Percentiles rank a stretch among this genome's conserved stretches.
Conservation (phyloP, 169 alveolate genomes). For the Toxoplasma gondii region DNA sequence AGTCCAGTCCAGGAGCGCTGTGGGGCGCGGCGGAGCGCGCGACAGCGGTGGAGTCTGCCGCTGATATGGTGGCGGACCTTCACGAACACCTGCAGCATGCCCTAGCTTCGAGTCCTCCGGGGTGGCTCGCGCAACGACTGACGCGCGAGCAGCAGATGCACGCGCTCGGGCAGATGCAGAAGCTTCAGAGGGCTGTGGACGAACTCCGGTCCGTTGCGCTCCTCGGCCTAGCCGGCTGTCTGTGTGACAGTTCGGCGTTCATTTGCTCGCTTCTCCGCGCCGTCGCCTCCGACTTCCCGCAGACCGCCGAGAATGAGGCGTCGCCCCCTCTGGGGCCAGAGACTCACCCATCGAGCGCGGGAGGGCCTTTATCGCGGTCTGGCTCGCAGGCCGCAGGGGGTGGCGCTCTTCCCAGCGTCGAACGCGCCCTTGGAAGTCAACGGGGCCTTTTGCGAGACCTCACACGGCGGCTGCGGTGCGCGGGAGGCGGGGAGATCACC, state of each 20-base stretch:
- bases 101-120: not conserved
- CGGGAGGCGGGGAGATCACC: conserved; percentile 53
- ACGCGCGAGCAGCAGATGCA: conserved; percentile 6
- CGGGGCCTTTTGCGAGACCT: conserved; percentile 34
- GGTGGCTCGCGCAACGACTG: not conserved
- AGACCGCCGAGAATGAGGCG: not conserved
- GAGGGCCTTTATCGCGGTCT: not conserved
- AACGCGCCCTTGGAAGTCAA: conserved; percentile 29
- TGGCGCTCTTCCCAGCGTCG: not conserved
- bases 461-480: conserved; percentile 51
- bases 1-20: conserved; percentile 51
- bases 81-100: not conserved
- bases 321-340: too few relatives aligned
- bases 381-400: not conserved
- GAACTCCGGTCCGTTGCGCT: conserved; percentile 38
- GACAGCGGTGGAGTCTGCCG: conserved; percentile 44
- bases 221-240: not conserved
- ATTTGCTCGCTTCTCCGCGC: conserved; percentile 26
- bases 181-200: not conserved
- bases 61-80: not conserved
- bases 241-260: conserved; percentile 48
- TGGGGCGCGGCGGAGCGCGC: conserved; percentile 46
- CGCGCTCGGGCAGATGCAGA: conserved; percentile 13
- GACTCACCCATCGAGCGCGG: not conserved
- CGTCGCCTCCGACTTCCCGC: not conserved